Conservation (phyloP, 2,329 filamentous ascomycete species). For the Drechmeria coniospora region DNA sequence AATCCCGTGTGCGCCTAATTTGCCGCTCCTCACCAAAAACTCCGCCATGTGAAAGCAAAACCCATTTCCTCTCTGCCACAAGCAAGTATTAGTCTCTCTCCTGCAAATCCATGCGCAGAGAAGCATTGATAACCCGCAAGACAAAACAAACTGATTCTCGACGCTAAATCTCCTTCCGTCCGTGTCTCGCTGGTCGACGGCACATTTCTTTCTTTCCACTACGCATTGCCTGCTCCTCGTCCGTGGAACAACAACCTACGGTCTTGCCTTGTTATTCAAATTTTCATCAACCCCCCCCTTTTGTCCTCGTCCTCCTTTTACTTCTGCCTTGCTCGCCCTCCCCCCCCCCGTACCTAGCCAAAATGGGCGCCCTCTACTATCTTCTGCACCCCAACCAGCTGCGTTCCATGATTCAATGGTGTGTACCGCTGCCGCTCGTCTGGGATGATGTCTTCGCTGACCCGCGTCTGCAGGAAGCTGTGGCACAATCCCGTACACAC, state of each 20-base stretch:
- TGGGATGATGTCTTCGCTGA: constrained; percentile 5
- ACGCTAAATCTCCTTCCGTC: no score
- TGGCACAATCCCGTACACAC: constrained; percentile 92
- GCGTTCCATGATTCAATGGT: constrained; percentile 82
- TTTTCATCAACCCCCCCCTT: not conserved
- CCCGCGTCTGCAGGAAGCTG: constrained; percentile 52
- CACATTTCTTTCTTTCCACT: no score
- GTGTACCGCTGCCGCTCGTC: constrained; percentile 12
- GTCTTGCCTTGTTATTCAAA: not conserved
- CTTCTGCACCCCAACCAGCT: constrained; percentile 62
- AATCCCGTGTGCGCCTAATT: not conserved
- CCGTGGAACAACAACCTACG: constrained; percentile 1
- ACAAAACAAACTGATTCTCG: no score
- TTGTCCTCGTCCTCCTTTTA: not conserved
- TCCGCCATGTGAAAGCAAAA: no score
- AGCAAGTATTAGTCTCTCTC: no score
- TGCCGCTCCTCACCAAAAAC: not conserved
- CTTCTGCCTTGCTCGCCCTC: not conserved
- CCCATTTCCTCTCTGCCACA: no score
- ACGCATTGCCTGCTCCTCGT: constrained; percentile 1
- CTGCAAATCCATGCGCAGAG: no score
- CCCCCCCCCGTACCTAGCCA: constrained; percentile 12
- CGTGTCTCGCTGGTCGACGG: no score
- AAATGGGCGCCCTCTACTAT: constrained; percentile 55
- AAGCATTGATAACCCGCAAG: no score